Conservation (phyloP, 805 yeast species). For the Pichia thaimueangensis region DNA sequence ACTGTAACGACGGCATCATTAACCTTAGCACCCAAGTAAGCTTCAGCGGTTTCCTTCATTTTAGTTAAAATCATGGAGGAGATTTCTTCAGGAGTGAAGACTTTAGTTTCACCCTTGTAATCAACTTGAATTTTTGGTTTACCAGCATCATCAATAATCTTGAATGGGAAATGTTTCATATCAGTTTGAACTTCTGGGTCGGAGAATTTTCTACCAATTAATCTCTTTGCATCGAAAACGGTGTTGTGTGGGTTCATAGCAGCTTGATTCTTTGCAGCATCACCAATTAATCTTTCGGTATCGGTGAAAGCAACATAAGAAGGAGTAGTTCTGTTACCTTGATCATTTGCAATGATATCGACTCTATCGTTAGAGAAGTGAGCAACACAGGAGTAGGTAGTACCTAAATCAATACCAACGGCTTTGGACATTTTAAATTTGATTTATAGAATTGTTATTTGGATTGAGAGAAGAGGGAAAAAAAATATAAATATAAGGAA, state of each 20-base stretch:
- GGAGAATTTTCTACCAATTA: slow-evolving; percentile 83
- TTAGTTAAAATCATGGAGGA: slow-evolving; percentile 78
- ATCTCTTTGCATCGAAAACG: slow-evolving; percentile 86
- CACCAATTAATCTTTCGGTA: slow-evolving; percentile 90
- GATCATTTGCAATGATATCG: slow-evolving; percentile 95
- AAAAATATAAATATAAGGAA: neutral
- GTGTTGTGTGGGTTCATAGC: slow-evolving; percentile 90
- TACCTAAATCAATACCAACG: slow-evolving; percentile 77
- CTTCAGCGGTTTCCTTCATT: slow-evolving; percentile 62
- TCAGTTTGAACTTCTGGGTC: slow-evolving; percentile 81
- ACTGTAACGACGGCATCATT: slow-evolving; percentile 77
- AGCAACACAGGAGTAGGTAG: slow-evolving; percentile 94
- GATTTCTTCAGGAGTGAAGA: slow-evolving; percentile 90
- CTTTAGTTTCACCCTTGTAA: slow-evolving; percentile 88
- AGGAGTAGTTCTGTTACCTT: slow-evolving; percentile 97
- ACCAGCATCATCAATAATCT: slow-evolving; percentile 70
- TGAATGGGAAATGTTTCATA: slow-evolving; percentile 90
- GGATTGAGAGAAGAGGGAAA: neutral
- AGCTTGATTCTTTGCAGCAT: slow-evolving; percentile 97
- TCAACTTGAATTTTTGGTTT: slow-evolving; percentile 90
- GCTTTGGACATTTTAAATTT: slow-evolving; percentile 39
- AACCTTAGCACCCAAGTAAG: slow-evolving; percentile 44
- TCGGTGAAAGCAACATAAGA: slow-evolving; percentile 94
- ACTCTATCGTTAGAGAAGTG: slow-evolving; percentile 88
- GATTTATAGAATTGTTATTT: neutral